A percentile compares a stretch with the other conserved stretches of the same genome.
phyloP scores from a whole-genome alignment of 1,284 basidiomycete species.

The Trichosporon faecale region DNA sequence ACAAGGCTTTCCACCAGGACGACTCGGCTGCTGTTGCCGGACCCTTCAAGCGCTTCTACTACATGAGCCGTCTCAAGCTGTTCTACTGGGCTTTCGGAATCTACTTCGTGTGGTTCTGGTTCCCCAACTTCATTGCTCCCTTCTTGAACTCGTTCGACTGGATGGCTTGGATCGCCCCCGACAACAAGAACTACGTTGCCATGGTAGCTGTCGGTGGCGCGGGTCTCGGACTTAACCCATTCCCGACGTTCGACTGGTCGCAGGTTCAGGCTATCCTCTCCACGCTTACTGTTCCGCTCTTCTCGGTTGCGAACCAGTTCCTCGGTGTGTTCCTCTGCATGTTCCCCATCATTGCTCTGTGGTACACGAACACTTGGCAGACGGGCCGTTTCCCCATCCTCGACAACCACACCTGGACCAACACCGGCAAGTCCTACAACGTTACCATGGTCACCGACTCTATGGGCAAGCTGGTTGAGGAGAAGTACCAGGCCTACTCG shows the following conservation, averaged over 20 bases:
- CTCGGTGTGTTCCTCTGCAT: conserved; percentile 31
- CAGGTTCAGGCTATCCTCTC: background rate
- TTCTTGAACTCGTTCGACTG: conserved; percentile 60
- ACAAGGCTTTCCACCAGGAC: conserved; percentile 51
- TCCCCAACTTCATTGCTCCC: conserved; percentile 50
- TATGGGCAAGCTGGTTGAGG: conserved; percentile 33
- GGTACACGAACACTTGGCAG: conserved; percentile 36
- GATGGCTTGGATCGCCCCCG: conserved; percentile 61
- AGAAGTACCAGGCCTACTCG: conserved; percentile 42
- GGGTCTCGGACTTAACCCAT: conserved; percentile 38
- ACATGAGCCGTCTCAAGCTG: conserved; percentile 27
- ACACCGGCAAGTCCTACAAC: conserved; percentile 40
- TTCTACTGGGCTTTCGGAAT: conserved; percentile 42
- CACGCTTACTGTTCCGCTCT: conserved; percentile 35
- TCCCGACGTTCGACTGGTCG: conserved; percentile 48
- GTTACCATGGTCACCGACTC: conserved; percentile 44
- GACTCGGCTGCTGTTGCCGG: conserved; percentile 42
- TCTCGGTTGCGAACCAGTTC: conserved; percentile 37
- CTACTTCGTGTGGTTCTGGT: conserved; percentile 50
- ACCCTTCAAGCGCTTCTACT: conserved; percentile 8
- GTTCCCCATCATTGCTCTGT: conserved; percentile 31
- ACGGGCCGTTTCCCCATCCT: conserved; percentile 43
- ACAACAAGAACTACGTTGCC: conserved; percentile 29
- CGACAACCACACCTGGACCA: conserved; percentile 32
- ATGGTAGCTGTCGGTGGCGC: conserved; percentile 24